phyloP scores from a whole-genome alignment of 2,329 filamentous ascomycete species.

The Sordariomycetes sp. region DNA sequence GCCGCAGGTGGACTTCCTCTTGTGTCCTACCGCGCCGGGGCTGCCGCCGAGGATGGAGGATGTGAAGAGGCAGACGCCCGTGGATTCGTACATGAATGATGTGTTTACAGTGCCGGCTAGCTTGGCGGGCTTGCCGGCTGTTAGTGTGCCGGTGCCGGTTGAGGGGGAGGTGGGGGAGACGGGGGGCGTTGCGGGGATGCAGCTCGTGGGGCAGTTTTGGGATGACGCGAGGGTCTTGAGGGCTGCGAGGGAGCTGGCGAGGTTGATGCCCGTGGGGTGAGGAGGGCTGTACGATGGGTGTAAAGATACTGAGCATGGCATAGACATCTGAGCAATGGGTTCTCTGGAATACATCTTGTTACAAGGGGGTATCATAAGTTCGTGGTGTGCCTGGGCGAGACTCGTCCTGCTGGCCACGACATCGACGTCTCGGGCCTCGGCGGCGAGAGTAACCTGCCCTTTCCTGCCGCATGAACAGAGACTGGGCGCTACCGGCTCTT shows the following conservation, averaged over 20 bases:
- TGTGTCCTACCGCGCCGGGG: constrained; percentile 79
- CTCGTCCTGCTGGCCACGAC: not conserved
- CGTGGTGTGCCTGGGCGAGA: not conserved
- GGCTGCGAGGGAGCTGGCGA: constrained; percentile 34
- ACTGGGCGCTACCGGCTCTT: too few species aligned
- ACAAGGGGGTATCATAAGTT: not conserved
- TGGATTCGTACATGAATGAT: constrained; percentile 86
- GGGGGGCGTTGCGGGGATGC: constrained; percentile 40
- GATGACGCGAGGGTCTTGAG: constrained; percentile 53
- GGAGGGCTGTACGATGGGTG: not conserved
- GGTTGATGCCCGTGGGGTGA: constrained; percentile 11
- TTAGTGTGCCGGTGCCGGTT: constrained; percentile 54
- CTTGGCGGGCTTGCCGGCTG: constrained; percentile 76
- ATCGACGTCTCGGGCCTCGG: not conserved
- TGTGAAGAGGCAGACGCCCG: constrained; percentile 36
- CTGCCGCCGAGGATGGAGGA: constrained; percentile 52
- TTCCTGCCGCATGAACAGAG: too few species aligned
- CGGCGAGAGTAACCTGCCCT: too few species aligned
- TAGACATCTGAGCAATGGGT: not conserved
- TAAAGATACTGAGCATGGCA: not conserved
- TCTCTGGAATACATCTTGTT: not conserved
- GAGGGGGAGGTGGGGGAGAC: constrained; percentile 15
- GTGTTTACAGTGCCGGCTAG: constrained; percentile 93
- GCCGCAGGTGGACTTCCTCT: constrained; percentile 65
- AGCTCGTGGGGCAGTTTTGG: constrained; percentile 72